Conservation (phyloP, 192 early-diverging fungal species). For the Gaertneriomyces semiglobifer region DNA sequence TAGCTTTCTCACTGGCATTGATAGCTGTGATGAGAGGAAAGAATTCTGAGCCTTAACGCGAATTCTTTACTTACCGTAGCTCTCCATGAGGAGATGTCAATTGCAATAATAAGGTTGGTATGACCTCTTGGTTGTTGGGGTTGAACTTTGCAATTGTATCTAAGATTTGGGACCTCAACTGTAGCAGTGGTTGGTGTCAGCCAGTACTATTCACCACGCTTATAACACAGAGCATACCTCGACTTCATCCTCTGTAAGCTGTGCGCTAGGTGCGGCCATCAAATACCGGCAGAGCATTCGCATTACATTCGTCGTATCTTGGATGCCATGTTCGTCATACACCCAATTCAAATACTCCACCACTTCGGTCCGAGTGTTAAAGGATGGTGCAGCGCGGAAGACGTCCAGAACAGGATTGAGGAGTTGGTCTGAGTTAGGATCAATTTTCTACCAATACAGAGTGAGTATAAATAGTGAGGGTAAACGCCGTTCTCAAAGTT, state of each 20-base stretch:
- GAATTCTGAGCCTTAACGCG: too few relatives aligned
- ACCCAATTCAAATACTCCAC: constrained; percentile 44
- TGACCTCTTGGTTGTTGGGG: constrained; percentile 24
- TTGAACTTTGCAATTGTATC: constrained; percentile 29
- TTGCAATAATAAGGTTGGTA: constrained; percentile 40
- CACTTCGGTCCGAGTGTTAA: constrained; percentile 28
- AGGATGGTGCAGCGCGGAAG: constrained; percentile 16
- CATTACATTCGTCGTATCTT: constrained; percentile 26
- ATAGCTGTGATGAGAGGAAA: not conserved
- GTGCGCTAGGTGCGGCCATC: not conserved
- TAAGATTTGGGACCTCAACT: constrained; percentile 32
- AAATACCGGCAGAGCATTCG: constrained; percentile 19
- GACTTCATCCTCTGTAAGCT: not conserved
- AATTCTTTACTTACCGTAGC: constrained; percentile 23
- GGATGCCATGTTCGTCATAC: constrained; percentile 36
- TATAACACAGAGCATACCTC: constrained; percentile 5
- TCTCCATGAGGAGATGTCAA: constrained; percentile 22
- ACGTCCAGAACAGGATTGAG: constrained; percentile 8
- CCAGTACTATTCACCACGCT: not conserved
- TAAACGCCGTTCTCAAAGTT: not conserved
- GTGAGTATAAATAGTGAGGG: not conserved
- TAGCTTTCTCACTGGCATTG: not conserved
- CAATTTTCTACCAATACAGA: constrained; percentile 14
- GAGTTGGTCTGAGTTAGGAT: constrained; percentile 2
- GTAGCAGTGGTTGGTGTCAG: not conserved